phyloP scores from a whole-genome alignment of 371 early-diverging fungal species.

The Mortierella sp. region DNA sequence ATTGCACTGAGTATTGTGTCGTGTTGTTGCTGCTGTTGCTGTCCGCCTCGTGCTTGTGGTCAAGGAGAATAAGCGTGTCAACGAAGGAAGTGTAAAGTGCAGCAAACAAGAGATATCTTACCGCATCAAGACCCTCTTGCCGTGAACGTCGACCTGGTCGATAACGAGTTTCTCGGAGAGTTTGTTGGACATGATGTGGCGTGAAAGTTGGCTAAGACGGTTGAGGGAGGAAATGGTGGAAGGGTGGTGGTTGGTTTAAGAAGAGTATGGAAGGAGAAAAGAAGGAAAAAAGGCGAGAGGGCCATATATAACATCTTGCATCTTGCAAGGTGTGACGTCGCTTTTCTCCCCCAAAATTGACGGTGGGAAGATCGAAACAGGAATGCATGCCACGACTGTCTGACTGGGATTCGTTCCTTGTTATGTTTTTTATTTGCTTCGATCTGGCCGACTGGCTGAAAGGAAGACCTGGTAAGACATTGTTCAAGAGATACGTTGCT shows the following conservation, averaged over 20 bases:
- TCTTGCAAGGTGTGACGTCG: conserved; percentile 16
- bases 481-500: neutral
- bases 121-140: conserved; percentile 96
- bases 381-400: neutral
- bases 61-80: neutral
- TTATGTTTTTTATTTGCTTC: neutral
- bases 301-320: too few species aligned
- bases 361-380: neutral
- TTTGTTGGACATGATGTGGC: conserved; percentile 60
- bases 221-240: conserved; percentile 41
- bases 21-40: neutral
- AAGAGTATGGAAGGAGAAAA: conserved; percentile 13
- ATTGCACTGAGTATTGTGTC: neutral
- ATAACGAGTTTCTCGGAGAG: conserved; percentile 87
- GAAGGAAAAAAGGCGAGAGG: too few species aligned
- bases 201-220: conserved; percentile 44
- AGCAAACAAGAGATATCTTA: conserved; percentile 49
- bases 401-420: neutral
- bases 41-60: neutral
- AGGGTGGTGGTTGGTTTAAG: conserved; percentile 4
- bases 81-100: neutral
- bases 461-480: neutral
- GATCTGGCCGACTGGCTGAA: neutral
- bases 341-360: neutral
- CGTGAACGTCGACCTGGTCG: conserved; percentile 87